Conservation (phyloP, 1,284 basidiomycete species). For the Leucoagaricus sp. region DNA sequence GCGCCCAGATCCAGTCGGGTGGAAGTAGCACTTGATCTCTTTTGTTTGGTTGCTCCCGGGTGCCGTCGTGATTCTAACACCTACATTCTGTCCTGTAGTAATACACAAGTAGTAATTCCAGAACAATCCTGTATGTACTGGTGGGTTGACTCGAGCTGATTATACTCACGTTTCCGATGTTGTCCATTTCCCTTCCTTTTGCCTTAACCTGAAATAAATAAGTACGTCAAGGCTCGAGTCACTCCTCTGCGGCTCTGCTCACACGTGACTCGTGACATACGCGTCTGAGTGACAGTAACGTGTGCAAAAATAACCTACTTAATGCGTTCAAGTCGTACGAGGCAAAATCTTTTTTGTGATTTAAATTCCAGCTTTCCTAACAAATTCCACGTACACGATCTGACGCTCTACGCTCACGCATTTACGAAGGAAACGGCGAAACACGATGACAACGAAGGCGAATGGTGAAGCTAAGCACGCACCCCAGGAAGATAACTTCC, state of each 20-base stretch:
- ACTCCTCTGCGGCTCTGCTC: background rate
- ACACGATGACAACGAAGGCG: background rate
- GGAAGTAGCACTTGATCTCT: too few relatives aligned
- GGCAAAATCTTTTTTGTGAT: background rate
- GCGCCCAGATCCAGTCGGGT: too few relatives aligned
- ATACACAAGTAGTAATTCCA: too few relatives aligned
- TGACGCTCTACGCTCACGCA: background rate
- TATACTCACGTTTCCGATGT: too few relatives aligned
- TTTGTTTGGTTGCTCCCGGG: too few relatives aligned
- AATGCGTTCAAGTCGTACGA: constrained; percentile 13
- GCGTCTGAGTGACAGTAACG: constrained; percentile 1
- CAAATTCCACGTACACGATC: background rate
- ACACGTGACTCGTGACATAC: constrained; percentile 9
- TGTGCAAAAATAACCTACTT: background rate
- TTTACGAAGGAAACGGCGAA: background rate
- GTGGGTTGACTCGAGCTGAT: too few relatives aligned
- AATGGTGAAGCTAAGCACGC: background rate
- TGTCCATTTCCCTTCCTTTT: too few relatives aligned
- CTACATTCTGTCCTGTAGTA: too few relatives aligned
- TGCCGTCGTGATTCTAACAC: too few relatives aligned
- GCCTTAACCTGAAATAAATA: too few relatives aligned
- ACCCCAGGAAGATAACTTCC: background rate
- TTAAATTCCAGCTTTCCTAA: background rate
- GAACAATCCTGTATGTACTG: too few relatives aligned
- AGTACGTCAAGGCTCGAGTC: background rate